Base-by-base conservation (phyloP, 768 basidiomycete species). In the Hygrocybe coccinea region DNA sequence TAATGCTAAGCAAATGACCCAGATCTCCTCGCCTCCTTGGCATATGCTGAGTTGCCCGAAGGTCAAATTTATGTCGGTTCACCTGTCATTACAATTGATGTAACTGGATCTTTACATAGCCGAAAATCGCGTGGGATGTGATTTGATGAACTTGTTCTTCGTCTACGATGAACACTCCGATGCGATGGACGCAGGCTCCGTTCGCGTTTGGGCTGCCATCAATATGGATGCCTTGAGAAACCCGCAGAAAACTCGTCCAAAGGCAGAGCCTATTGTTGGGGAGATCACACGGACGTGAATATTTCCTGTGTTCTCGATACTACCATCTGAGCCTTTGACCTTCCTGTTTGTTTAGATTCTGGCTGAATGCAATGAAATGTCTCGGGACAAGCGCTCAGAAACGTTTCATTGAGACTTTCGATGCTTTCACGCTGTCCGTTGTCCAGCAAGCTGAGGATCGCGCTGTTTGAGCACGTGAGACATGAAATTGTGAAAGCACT, bases 121-220 rank as follows among this genome's bases (percentile, higher is more conserved):
- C 29, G 67, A 59, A 43, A 62, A 37, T 19, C 69, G 76, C 14
- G 66, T 71, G 12, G 72, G 67, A 8, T 78, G 79, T 51, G 80
- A 82, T 54, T 63, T 82, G 48, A 80, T 82, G 77, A 73, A 77
- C 37, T 58, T 80, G 5, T 72, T 79, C 60, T 81, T 78, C 59
- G 55, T 81, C 38, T 69, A 76, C 59, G 81, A 83, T 60, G 77
- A 80, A 60, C 73, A 76, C 57, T 75, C 79, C 6, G 82, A 83
- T 64, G 65, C 71, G 14, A 67, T 67, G 0, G 58, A 67, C 24
- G 67, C 60, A 0, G 35, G 61, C 0, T 69, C 60, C 4, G 77
- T 71, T 10, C 68, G 65, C 1, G 33, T 60, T 3, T 62, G 69
- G 34, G 71, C 66, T 0, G 62, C 69, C 17, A 64, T 73, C 9